Evolutionary conservation across 2,329 filamentous ascomycete genomes (phyloP).

Genomic region (Anthostomella pinea): DNA sequence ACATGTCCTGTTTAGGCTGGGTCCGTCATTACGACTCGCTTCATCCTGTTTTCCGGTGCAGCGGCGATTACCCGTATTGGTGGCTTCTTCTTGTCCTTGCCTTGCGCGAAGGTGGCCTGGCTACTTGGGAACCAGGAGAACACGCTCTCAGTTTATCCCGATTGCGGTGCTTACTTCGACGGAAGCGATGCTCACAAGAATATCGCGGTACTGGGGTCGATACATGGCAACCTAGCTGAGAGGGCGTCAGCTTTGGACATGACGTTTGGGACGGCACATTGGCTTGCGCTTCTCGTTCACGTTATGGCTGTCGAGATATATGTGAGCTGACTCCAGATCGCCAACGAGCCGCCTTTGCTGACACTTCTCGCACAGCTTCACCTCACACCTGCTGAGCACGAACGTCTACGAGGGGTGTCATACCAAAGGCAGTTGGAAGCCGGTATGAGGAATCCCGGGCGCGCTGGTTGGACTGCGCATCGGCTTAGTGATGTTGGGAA

Average conservation of each 20-base stretch:
- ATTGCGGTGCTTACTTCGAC: constrained; percentile 38
- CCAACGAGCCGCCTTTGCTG: too few relatives aligned
- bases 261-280: constrained; percentile 50
- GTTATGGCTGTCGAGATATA: constrained; percentile 46
- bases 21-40: constrained; percentile 48
- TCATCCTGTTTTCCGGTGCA: constrained; percentile 42
- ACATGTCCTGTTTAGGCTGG: constrained; percentile 35
- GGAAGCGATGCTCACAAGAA: constrained; percentile 20
- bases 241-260: constrained; percentile 43
- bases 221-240: too few relatives aligned
- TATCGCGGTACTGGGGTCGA: constrained; percentile 32
- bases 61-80: constrained; percentile 11
- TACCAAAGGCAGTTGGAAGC: constrained; percentile 44
- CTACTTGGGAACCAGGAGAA: constrained; percentile 29
- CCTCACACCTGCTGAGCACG: constrained; percentile 41
- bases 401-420: constrained; percentile 41
- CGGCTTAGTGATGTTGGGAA: too few relatives aligned
- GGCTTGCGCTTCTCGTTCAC: constrained; percentile 51
- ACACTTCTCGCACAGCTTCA: background rate
- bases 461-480: constrained; percentile 35
- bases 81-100: constrained; percentile 23
- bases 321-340: constrained; percentile 27
- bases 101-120: constrained; percentile 48
- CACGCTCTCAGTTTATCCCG: constrained; percentile 38
- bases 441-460: constrained; percentile 38